Base-by-base conservation (phyloP, 2,329 filamentous ascomycete genomes). In the Pyrenochaeta sp. region DNA sequence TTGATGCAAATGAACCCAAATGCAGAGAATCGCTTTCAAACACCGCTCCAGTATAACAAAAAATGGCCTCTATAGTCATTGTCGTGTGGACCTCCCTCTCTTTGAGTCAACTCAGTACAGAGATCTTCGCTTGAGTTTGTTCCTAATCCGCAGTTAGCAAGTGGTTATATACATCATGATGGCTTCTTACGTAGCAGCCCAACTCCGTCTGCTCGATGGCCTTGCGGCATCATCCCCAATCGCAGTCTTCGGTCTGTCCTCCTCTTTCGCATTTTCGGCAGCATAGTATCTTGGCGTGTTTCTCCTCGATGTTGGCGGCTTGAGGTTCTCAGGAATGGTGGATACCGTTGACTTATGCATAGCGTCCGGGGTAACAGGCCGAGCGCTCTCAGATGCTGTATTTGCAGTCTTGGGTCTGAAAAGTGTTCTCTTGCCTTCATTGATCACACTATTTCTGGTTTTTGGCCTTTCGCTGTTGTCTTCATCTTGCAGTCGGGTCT, bases 141-240 rank as follows among this genome's bases (percentile, higher is more conserved):
- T 53, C 10, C 52, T 55, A n/a, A 7, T 7, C n/a, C 3, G 4
- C n/a, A 13, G 34, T 53, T 31, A 53, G 50, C 7, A 36, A 19
- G 7, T 5, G 7, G 7, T 19, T 14, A 20, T n/a, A n/a, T 11
- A 8, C 4, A 13, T 31, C 18, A 24, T 13, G 1, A 2, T 4
- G 11, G 11, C 7, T n/a, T 60, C 60, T 58, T 48, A 61, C 60
- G 55, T 55, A 45, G 51, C 48, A 39, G 48, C 46, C 60, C 61
- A 63, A 28, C 44, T 51, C n/a, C 49, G 45, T 19, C 58, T 39
- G 14, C 55, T 60, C 44, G 51, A 53, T 23, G 53, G 46, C 31
- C 41, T 55, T 13, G 29, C 24, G 6, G 30, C 41, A 11, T 46
- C 48, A 17, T 35, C 35, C 2, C 27, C 42, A 6, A 21, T 39